Evolutionary conservation across 2,329 filamentous ascomycete species (phyloP), one percentile per base, ranked within the genome.

Genomic region (Nemania sp.): DNA sequence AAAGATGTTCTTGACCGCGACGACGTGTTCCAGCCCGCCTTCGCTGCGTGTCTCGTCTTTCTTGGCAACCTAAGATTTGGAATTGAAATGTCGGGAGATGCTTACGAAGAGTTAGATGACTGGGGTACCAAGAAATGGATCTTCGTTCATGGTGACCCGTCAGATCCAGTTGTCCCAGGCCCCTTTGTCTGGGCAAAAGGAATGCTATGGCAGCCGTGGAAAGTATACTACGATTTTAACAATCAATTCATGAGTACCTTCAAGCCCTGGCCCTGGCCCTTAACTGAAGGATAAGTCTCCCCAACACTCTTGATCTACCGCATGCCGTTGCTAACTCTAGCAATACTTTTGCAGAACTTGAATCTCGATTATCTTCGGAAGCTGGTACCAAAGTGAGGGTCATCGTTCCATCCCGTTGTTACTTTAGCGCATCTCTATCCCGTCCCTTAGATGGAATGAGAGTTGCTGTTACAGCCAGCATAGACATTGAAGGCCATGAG

Each of bases 401-500:
- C 9, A 36, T 36, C 14, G 33, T 36, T 17, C 33, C 33, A 15
- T 36, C 33, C n/a, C 33, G 33, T 14, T 36, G 33, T 17, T 36
- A 36, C n/a, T 36, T 3, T 9, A 15, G 5, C n/a, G n/a, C 33
- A 19, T 36, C 33, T 9, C 2, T 5, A 17, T 17, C n/a, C 9
- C 33, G 33, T 39, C 46, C 46, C 12, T 24, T 49, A 6, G 9
- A 33, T n/a, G 46, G 26, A 1, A 8, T 42, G n/a, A 50, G 56
- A 39, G 45, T 59, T 33, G 46, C 40, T 15, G 54, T 62, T 28
- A 60, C 60, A 37, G 60, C 60, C 34, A 62, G 39, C 15, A 43
- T 62, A 6, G 52, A 62, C 19, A 50, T 62, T 7, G 28, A 24
- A 11, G 60, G 57, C 15, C 33, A 44, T 17, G 60, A 60, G 28